phyloP scores from a whole-genome alignment of 2,329 filamentous ascomycete genomes.

The Fusarium sp. region DNA sequence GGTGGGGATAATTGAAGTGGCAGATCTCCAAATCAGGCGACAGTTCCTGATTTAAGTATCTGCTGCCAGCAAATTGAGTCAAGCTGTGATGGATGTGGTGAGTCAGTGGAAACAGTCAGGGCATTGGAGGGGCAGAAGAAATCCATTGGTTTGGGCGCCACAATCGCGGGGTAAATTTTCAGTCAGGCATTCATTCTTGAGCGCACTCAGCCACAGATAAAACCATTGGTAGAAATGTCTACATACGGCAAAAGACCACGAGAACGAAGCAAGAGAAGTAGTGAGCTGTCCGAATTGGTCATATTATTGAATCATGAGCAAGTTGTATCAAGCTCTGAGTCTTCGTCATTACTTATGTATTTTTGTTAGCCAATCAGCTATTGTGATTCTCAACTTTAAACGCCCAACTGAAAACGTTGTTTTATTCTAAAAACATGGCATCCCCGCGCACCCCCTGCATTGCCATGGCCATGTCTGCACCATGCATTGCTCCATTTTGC shows the following conservation, averaged over 20 bases:
- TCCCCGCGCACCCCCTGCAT: constrained; percentile 61
- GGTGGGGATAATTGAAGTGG: not conserved
- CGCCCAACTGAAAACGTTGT: constrained; percentile 1
- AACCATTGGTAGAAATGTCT: not conserved
- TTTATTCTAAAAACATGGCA: constrained; percentile 65
- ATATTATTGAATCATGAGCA: constrained; percentile 50
- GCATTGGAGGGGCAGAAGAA: constrained; percentile 48
- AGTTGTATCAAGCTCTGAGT: constrained; percentile 39
- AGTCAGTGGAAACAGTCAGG: constrained; percentile 46
- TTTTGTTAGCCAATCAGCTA: constrained; percentile 10
- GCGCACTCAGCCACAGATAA: constrained; percentile 36
- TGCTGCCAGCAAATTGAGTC: constrained; percentile 37
- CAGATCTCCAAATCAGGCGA: constrained; percentile 28
- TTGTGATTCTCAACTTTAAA: constrained; percentile 12
- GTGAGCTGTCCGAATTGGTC: constrained; percentile 34
- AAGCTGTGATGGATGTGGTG: constrained; percentile 40
- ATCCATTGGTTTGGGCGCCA: constrained; percentile 38
- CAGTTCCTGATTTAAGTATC: constrained; percentile 28
- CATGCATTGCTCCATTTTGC: constrained; percentile 55
- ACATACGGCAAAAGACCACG: constrained; percentile 6
- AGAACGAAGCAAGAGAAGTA: not conserved
- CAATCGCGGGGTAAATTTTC: constrained; percentile 49
- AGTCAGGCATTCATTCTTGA: constrained; percentile 15
- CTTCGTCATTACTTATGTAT: constrained; percentile 48
- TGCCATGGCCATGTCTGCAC: constrained; percentile 58